phyloP scores from a whole-genome alignment of 495 filamentous ascomycete species.

The Jackrogersella minutella region DNA sequence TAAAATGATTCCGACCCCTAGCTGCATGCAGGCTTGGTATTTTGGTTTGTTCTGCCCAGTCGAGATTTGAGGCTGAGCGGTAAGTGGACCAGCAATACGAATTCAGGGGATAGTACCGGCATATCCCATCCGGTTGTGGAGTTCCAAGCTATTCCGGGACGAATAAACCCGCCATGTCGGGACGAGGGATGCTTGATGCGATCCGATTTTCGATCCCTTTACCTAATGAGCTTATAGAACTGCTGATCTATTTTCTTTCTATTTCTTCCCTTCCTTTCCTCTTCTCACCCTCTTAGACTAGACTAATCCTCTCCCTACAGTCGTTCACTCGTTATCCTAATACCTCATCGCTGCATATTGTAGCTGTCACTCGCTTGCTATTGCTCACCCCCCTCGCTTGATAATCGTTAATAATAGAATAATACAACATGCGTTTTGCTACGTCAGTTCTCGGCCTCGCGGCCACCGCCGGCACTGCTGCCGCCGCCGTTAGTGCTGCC shows the following conservation, averaged over 20 bases:
- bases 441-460: constrained; percentile 47
- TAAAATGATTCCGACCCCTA: constrained; percentile 20
- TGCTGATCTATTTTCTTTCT: constrained; percentile 32
- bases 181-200: constrained; percentile 31
- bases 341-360: constrained; percentile 19
- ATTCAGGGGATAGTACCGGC: constrained; percentile 35
- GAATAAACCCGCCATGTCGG: constrained; percentile 24
- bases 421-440: constrained; percentile 48
- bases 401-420: constrained; percentile 41
- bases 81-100: constrained; percentile 36
- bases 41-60: constrained; percentile 15
- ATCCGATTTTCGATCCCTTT: constrained; percentile 40
- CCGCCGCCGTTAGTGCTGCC: constrained; percentile 38
- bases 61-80: constrained; percentile 40
- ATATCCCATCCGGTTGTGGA: constrained; percentile 29
- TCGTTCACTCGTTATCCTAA: constrained; percentile 24
- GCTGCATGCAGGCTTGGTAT: constrained; percentile 2
- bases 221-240: constrained; percentile 34
- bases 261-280: constrained; percentile 16
- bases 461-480: constrained; percentile 38
- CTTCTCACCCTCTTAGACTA: not conserved
- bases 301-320: constrained; percentile 9
- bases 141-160: constrained; percentile 24
- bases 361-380: constrained; percentile 37
- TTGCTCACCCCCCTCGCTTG: constrained; percentile 24